phyloP scores from a whole-genome alignment of 805 yeast species.

The Vanderwaltozyma verrucispora region DNA sequence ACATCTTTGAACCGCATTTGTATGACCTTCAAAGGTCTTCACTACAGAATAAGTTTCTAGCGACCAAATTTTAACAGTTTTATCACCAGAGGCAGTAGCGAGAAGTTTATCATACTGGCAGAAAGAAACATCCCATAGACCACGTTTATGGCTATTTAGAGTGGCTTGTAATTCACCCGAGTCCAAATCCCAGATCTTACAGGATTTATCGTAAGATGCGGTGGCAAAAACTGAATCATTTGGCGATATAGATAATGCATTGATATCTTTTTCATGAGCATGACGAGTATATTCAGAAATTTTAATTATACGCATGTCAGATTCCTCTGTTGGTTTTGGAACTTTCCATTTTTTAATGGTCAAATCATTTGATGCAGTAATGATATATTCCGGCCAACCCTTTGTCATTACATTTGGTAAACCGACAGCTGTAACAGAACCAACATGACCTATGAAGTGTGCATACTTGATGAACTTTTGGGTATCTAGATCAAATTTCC shows the following conservation, averaged over 20 bases:
- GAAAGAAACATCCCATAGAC: constrained; percentile 86
- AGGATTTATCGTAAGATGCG: constrained; percentile 88
- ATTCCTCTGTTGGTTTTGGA: constrained; percentile 33
- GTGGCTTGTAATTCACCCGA: constrained; percentile 84
- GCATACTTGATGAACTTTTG: constrained; percentile 40
- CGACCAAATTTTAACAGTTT: constrained; percentile 83
- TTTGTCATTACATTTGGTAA: constrained; percentile 45
- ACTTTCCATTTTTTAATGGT: constrained; percentile 81
- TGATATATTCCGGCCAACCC: constrained; percentile 50
- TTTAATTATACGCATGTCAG: constrained; percentile 32
- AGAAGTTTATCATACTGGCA: constrained; percentile 68
- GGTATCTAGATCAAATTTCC: constrained; percentile 50
- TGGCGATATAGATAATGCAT: constrained; percentile 81
- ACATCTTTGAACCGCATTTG: constrained; percentile 83
- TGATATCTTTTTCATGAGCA: constrained; percentile 96
- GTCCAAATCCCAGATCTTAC: constrained; percentile 78
- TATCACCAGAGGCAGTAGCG: constrained; percentile 87
- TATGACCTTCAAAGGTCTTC: constrained; percentile 87
- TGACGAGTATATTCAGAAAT: constrained; percentile 80
- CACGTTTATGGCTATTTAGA: constrained; percentile 84
- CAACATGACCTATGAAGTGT: constrained; percentile 75
- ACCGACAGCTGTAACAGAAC: constrained; percentile 74
- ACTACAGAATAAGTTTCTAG: constrained; percentile 63
- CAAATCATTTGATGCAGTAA: constrained; percentile 79
- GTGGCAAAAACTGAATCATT: constrained; percentile 83